Percentiles rank a stretch among this genome's conserved stretches.
Conservation (phyloP, 2,329 filamentous ascomycete genomes). For the Cladorrhinum sp. region DNA sequence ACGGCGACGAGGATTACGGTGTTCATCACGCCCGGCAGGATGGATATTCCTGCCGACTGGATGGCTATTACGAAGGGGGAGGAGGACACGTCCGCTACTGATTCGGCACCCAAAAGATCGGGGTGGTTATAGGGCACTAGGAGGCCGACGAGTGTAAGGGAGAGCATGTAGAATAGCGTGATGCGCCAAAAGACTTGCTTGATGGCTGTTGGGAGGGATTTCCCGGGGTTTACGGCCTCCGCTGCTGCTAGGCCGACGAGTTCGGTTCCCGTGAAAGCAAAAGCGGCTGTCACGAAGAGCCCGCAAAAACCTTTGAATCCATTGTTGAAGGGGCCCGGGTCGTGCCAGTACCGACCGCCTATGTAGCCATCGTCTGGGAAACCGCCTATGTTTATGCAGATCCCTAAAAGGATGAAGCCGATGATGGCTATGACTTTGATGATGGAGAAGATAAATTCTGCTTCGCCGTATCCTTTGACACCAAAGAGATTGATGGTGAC, state of each 20-base stretch:
- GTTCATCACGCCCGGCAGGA: conserved; percentile 87
- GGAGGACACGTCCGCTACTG: conserved; percentile 65
- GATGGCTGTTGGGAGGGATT: conserved; percentile 79
- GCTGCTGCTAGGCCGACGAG: conserved; percentile 74
- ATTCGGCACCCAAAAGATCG: conserved; percentile 57
- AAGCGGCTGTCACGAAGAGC: conserved; percentile 74
- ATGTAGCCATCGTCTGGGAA: conserved; percentile 73
- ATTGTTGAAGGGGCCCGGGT: conserved; percentile 81
- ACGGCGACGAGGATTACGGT: conserved; percentile 90
- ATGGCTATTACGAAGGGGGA: conserved; percentile 96
- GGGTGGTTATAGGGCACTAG: conserved; percentile 71
- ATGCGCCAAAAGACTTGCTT: conserved; percentile 98
- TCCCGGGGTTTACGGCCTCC: conserved; percentile 74
- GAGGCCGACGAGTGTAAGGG: conserved; percentile 75
- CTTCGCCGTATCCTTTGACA: conserved; percentile 84
- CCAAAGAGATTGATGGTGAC: conserved; percentile 83
- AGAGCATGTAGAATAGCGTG: conserved; percentile 83
- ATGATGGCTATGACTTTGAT: conserved; percentile 84
- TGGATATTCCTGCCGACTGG: conserved; percentile 74
- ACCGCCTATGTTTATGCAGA: conserved; percentile 82
- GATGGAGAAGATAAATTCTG: conserved; percentile 82
- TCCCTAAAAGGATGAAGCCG: conserved; percentile 83
- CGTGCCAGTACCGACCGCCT: conserved; percentile 71
- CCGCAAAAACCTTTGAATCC: conserved; percentile 81
- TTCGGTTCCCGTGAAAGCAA: conserved; percentile 73